Percentiles rank a stretch among this genome's conserved stretches.
Conservation (phyloP, 2,329 filamentous ascomycete genomes). For the Graphiopsis chlorocephala region DNA sequence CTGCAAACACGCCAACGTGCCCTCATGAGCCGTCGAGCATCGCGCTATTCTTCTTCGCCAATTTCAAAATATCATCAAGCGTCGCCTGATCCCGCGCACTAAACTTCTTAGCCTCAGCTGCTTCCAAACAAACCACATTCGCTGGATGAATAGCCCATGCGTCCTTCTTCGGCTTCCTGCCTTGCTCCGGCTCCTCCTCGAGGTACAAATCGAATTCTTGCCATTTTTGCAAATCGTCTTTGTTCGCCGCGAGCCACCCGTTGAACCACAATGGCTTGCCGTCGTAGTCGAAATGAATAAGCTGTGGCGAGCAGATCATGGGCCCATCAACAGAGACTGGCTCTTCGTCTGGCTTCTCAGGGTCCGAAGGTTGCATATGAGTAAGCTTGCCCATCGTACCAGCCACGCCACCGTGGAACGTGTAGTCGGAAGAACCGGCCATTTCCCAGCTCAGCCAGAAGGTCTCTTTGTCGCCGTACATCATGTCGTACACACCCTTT, state of each 20-base stretch:
- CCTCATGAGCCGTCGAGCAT: neutral
- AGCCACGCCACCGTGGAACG: slow-evolving; percentile 44
- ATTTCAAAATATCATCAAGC: slow-evolving; percentile 33
- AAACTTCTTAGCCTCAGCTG: slow-evolving; percentile 29
- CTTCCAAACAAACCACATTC: slow-evolving; percentile 39
- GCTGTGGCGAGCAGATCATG: slow-evolving; percentile 46
- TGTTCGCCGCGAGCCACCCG: slow-evolving; percentile 45
- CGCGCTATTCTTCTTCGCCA: slow-evolving; percentile 20
- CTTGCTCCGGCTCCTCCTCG: slow-evolving; percentile 31
- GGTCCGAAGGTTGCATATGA: slow-evolving; percentile 11
- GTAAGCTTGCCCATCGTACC: slow-evolving; percentile 37
- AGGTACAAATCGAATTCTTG: slow-evolving; percentile 38
- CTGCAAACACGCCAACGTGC: neutral
- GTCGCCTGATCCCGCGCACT: slow-evolving; percentile 27
- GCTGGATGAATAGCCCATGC: slow-evolving; percentile 36
- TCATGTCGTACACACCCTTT: slow-evolving; percentile 47
- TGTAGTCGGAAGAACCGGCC: slow-evolving; percentile 42
- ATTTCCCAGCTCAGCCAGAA: slow-evolving; percentile 52
- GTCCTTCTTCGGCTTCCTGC: slow-evolving; percentile 21
- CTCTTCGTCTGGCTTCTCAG: slow-evolving; percentile 16
- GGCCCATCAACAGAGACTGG: slow-evolving; percentile 22
- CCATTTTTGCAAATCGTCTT: slow-evolving; percentile 40
- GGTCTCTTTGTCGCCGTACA: slow-evolving; percentile 51
- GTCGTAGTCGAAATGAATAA: slow-evolving; percentile 43
- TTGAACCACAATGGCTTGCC: slow-evolving; percentile 49